Evolutionary conservation across 176 grass and related monocot genomes (phyloP).

Genomic region (Secale cereale): DNA sequence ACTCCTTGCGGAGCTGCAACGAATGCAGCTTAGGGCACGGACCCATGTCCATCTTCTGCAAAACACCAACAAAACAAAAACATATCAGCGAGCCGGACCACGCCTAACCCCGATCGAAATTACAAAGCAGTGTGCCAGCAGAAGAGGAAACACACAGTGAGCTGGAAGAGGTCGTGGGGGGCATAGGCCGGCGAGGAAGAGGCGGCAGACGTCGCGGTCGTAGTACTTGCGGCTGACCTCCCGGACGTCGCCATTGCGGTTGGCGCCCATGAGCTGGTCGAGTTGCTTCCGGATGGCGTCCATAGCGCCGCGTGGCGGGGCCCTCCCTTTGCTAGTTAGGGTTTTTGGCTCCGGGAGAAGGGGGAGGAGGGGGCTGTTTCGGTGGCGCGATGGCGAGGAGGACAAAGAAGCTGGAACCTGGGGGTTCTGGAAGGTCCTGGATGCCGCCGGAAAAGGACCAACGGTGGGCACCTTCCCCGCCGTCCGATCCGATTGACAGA

Average conservation of each 20-base stretch:
- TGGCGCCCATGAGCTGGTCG: slow-evolving; percentile 96
- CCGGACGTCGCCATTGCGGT: slow-evolving; percentile 78
- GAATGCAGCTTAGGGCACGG: slow-evolving; percentile 91
- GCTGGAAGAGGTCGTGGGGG: slow-evolving; percentile 98
- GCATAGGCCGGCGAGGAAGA: slow-evolving; percentile 83
- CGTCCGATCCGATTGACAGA: neutral
- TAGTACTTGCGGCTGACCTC: slow-evolving; percentile 92
- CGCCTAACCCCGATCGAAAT: neutral
- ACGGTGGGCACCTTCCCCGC: neutral
- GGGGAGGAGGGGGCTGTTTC: neutral
- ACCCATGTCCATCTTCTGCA: slow-evolving; percentile 98
- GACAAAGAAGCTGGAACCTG: neutral
- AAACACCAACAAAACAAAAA: neutral
- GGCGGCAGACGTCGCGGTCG: slow-evolving; percentile 90
- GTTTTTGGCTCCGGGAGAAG: neutral
- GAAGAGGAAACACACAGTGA: slow-evolving; percentile 48
- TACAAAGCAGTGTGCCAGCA: neutral
- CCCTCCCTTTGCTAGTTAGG: slow-evolving; percentile 22
- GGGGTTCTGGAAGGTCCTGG: slow-evolving; percentile 2
- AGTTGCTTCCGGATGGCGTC: slow-evolving; percentile 93
- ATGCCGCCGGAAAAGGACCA: neutral
- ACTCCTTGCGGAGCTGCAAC: slow-evolving; percentile 84
- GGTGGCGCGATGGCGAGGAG: neutral
- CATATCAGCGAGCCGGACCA: neutral
- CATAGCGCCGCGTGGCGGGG: slow-evolving; percentile 26